phyloP scores from a whole-genome alignment of 2,329 filamentous ascomycete species.

The Claviceps africana region DNA sequence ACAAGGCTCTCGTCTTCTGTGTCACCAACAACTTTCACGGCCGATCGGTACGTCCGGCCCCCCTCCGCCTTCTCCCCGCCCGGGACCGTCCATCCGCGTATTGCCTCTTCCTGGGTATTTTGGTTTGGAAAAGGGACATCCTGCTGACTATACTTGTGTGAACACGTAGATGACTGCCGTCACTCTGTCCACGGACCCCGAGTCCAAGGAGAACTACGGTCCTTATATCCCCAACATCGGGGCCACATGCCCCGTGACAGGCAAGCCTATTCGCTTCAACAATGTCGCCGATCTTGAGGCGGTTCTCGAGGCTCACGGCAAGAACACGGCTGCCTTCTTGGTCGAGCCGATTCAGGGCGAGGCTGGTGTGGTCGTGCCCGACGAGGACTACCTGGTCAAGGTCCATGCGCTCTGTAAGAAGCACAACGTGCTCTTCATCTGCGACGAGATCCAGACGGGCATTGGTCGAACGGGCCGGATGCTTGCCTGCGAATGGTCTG shows the following conservation, averaged over 20 bases:
- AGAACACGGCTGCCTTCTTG: constrained; percentile 80
- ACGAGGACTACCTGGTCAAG: constrained; percentile 70
- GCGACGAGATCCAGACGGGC: constrained; percentile 96
- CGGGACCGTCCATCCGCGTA: too few relatives aligned
- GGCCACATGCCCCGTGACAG: constrained; percentile 59
- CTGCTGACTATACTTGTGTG: neutral
- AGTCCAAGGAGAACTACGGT: constrained; percentile 93
- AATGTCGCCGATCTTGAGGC: constrained; percentile 67
- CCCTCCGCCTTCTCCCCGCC: neutral
- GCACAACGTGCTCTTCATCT: constrained; percentile 91
- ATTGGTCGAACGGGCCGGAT: constrained; percentile 90
- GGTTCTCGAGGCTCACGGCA: constrained; percentile 65
- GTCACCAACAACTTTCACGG: constrained; percentile 93
- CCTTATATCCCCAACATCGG: constrained; percentile 87
- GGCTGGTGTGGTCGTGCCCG: constrained; percentile 89
- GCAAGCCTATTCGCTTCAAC: constrained; percentile 70
- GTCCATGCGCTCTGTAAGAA: constrained; percentile 80
- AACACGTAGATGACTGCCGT: constrained; percentile 71
- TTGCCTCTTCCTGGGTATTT: too few relatives aligned
- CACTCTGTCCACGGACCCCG: constrained; percentile 86
- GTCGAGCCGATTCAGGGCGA: constrained; percentile 96
- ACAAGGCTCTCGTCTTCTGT: constrained; percentile 72
- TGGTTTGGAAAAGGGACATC: too few relatives aligned
- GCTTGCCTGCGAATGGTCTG: constrained; percentile 87
- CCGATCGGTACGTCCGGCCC: constrained; percentile 63